Evolutionary conservation across 2,329 filamentous ascomycete genomes (phyloP), one percentile per base, ranked within the genome.

Genomic region (Coniochaeta sp.): DNA sequence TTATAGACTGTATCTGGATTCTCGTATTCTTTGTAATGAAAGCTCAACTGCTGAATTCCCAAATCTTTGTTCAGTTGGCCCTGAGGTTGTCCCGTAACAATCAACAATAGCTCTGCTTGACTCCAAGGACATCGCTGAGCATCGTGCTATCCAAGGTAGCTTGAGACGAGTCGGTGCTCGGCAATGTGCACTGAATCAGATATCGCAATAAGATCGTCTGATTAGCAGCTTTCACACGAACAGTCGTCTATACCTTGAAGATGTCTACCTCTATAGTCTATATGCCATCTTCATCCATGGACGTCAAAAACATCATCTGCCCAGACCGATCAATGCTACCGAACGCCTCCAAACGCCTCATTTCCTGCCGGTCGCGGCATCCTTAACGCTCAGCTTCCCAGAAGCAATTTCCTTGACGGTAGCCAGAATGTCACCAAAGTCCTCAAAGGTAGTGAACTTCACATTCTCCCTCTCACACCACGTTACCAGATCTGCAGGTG

Each of bases 401-500:
- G 57, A 62, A 16, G 60, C 63, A 52, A 68, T 68, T 44, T 64
- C 59, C 63, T 68, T 65, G 12, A 69, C 63, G 6, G 64, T 66
- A 22, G 59, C 63, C 22, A 64, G 63, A 55, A 69, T 69, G 47
- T 87, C 85, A 7, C 83, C 84, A 85, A 93, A 97, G 77, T 93
- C 86, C 68, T 90, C 81, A 72, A 97, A 97, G 3, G 90, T 86
- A 16, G 90, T 93, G 73, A 96, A 97, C 0, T 93, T 92, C 22
- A 96, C 87, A 10, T 89, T 84, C 73, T 96, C 86, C 59, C 85
- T 86, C 67, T 93, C 88, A 71, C 93, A 97, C 77, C 91, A 97
- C 16, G 82, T 86, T 64, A 97, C 89, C 60, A 98, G 83, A 74
- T 98, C 92, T 91, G 34, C 44, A 0, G n/a, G n/a, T 2, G 2